A percentile compares a stretch with the other conserved stretches of the same genome.
Conservation (phyloP, 768 basidiomycete species). For the Phlebiopsis flavidoalba region DNA sequence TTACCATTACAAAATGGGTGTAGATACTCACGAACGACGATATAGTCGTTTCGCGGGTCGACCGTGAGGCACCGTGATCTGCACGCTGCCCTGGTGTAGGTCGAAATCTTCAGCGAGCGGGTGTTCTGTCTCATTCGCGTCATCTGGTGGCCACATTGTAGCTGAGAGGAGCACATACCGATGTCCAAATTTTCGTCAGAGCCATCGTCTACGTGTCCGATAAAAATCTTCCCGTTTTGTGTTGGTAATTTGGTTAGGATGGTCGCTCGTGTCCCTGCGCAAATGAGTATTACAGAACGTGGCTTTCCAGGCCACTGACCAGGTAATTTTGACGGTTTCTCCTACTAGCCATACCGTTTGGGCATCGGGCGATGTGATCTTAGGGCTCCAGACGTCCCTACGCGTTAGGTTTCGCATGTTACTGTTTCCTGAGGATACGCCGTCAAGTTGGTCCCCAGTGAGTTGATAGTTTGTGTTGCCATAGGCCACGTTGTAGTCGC, state of each 20-base stretch:
- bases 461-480: not conserved
- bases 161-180: constrained; percentile 28
- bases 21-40: constrained; percentile 53
- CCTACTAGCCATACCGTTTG: constrained; percentile 49
- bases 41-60: constrained; percentile 40
- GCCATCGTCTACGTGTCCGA: constrained; percentile 43
- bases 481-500: not conserved
- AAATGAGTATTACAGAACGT: not conserved
- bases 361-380: constrained; percentile 42
- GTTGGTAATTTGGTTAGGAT: constrained; percentile 30
- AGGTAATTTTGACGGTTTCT: constrained; percentile 41
- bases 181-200: constrained; percentile 50
- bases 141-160: not conserved
- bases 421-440: not conserved
- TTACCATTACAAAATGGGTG: not conserved
- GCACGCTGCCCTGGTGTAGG: constrained; percentile 42
- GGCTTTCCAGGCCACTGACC: constrained; percentile 32
- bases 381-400: constrained; percentile 41
- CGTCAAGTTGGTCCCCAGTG: not conserved
- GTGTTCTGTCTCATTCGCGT: constrained; percentile 32
- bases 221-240: constrained; percentile 42
- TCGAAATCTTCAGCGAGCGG: constrained; percentile 56
- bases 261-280: constrained; percentile 40
- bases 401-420: not conserved
- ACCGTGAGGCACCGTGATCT: constrained; percentile 51